phyloP scores from a whole-genome alignment of 352 stramenopile species.

The Lagenidium sp. region DNA sequence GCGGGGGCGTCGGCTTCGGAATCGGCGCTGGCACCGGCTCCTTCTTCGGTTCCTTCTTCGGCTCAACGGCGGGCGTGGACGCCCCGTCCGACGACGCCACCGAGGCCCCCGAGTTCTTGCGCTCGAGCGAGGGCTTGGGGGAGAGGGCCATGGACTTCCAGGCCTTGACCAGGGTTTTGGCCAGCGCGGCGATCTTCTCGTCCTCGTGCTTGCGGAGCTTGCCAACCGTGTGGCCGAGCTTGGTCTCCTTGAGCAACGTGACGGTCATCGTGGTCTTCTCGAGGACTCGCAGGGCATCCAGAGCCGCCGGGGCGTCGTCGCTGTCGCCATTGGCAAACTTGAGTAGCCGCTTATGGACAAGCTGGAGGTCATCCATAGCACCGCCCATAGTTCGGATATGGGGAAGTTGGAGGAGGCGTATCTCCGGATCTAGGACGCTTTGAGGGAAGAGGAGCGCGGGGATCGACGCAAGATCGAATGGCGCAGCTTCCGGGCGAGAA shows the following conservation, averaged over 20 bases:
- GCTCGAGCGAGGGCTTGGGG: slow-evolving; percentile 26
- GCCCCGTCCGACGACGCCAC: slow-evolving; percentile 16
- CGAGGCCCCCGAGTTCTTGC: slow-evolving; percentile 18
- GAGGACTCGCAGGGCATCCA: slow-evolving; percentile 56
- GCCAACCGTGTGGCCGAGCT: slow-evolving; percentile 75
- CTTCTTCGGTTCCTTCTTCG: slow-evolving; percentile 6
- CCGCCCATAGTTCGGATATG: neutral
- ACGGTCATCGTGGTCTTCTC: slow-evolving; percentile 53
- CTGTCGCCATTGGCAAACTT: slow-evolving; percentile 64
- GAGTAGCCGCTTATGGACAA: slow-evolving; percentile 56
- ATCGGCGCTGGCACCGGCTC: neutral
- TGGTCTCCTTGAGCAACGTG: slow-evolving; percentile 74
- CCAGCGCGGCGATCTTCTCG: slow-evolving; percentile 64
- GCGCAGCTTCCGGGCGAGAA: too few relatives aligned
- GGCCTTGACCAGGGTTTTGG: slow-evolving; percentile 73
- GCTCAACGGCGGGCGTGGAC: neutral
- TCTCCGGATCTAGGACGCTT: too few relatives aligned
- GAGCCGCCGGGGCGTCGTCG: slow-evolving; percentile 39
- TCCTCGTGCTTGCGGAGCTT: slow-evolving; percentile 87
- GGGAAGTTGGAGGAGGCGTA: too few relatives aligned
- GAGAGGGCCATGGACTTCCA: slow-evolving; percentile 85
- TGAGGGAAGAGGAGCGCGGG: too few relatives aligned
- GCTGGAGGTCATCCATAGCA: slow-evolving; percentile 56
- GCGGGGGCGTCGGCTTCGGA: too few relatives aligned
- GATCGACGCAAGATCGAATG: too few relatives aligned